Percentiles rank a stretch among this genome's conserved stretches.
phyloP scores from a whole-genome alignment of 176 grass and related monocot genomes.

The Paspalum vaginatum region DNA sequence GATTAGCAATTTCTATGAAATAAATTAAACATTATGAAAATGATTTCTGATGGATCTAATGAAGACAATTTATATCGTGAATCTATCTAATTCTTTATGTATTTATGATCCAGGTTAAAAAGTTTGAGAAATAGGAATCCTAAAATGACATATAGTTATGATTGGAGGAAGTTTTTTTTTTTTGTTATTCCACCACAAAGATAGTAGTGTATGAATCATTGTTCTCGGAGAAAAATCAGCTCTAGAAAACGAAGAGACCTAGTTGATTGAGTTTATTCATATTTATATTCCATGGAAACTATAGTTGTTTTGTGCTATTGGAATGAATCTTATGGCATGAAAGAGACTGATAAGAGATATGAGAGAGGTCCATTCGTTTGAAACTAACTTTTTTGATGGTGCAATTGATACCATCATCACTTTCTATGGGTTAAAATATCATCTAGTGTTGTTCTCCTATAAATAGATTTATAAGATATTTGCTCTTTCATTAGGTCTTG shows the following conservation, averaged over 20 bases:
- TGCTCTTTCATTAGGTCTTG: slow-evolving; percentile 56
- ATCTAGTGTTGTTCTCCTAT: background rate
- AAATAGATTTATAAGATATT: slow-evolving; percentile 7
- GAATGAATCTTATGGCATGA: background rate
- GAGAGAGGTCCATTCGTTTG: background rate
- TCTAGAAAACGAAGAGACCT: slow-evolving; percentile 1
- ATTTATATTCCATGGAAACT: background rate
- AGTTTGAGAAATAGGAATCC: too few relatives aligned
- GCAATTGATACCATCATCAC: background rate
- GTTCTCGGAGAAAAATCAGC: background rate
- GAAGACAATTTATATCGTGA: too few relatives aligned
- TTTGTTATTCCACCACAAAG: background rate
- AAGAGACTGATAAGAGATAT: background rate
- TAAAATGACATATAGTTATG: too few relatives aligned
- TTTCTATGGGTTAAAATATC: background rate
- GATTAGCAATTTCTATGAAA: too few relatives aligned
- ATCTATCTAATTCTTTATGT: too few relatives aligned
- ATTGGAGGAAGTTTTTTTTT: background rate
- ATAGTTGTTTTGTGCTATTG: slow-evolving; percentile 21
- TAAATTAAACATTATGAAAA: too few relatives aligned
- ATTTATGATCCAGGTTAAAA: too few relatives aligned
- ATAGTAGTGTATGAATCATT: background rate
- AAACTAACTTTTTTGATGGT: background rate
- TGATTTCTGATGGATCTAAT: too few relatives aligned
- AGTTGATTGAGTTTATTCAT: background rate